Percentiles rank a stretch among this genome's conserved stretches.
phyloP scores from a whole-genome alignment of 495 filamentous ascomycete genomes.

The Niebla homalea region DNA sequence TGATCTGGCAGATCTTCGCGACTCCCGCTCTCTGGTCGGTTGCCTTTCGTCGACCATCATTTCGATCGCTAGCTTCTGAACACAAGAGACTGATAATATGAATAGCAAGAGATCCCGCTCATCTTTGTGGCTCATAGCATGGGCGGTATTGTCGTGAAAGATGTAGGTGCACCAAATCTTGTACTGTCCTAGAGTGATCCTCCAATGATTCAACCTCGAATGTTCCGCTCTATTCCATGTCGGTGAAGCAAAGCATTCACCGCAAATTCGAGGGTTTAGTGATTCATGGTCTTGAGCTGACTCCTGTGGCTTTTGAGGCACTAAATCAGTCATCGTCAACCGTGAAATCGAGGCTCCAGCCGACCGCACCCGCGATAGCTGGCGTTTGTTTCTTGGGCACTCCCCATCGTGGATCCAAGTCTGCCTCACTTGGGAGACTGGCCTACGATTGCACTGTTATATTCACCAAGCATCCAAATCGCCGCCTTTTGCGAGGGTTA shows the following conservation, averaged over 20 bases:
- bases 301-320: not conserved
- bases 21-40: no score
- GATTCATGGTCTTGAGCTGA: no score
- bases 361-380: constrained; percentile 49
- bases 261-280: no score
- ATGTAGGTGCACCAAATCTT: not conserved
- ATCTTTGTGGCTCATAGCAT: constrained; percentile 18
- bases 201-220: constrained; percentile 37
- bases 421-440: constrained; percentile 4
- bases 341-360: constrained; percentile 57
- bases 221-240: constrained; percentile 54
- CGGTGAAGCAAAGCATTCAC: constrained; percentile 30
- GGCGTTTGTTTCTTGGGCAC: constrained; percentile 24
- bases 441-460: not conserved
- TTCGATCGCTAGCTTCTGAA: constrained; percentile 19
- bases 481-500: not conserved
- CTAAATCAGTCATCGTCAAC: not conserved
- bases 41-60: no score
- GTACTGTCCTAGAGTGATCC: constrained; percentile 56
- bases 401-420: constrained; percentile 20
- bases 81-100: not conserved
- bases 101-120: constrained; percentile 2
- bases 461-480: not conserved
- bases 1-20: constrained; percentile 34
- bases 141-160: constrained; percentile 13